These are phyloP conservation scores for Solanum tarijense DNA, from an alignment of 257 asterid species.

Conservation along the genomic window DNA sequence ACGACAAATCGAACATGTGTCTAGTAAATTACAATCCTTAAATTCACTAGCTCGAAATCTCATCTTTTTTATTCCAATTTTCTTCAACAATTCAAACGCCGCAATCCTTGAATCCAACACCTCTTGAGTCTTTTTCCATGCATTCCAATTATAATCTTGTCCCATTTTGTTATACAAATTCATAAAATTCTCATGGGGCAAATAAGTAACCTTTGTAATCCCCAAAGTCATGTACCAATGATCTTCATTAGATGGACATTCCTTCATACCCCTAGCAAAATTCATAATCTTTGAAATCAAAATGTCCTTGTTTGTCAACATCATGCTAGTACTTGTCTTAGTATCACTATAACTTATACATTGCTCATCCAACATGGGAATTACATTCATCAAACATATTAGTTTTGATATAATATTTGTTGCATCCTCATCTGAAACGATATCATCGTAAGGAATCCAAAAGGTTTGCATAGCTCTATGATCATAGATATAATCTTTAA, in stretches of 20 bases:
- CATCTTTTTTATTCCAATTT: not conserved
- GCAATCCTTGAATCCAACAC: not conserved
- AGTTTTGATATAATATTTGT: not conserved
- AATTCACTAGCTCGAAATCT: not conserved
- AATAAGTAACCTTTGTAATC: not conserved
- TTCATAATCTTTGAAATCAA: not conserved
- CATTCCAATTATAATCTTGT: not conserved
- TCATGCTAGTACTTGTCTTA: not conserved
- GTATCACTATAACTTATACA: not conserved
- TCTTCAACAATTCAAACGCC: not conserved
- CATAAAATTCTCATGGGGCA: not conserved
- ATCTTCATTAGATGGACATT: not conserved
- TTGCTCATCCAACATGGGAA: not conserved
- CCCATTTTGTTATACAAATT: not conserved
- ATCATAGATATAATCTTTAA: not conserved
- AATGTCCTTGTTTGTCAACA: not conserved
- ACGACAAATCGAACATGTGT: not conserved
- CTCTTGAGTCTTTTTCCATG: not conserved
- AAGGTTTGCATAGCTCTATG: not conserved
- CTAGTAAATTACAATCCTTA: not conserved
- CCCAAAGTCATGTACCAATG: not conserved
- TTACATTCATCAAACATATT: not conserved
- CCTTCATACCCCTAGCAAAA: not conserved
- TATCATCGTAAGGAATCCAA: not conserved
- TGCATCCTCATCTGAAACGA: not conserved